phyloP scores from a whole-genome alignment of 1,284 basidiomycete genomes.

The Cutaneotrichosporon dermatis region DNA sequence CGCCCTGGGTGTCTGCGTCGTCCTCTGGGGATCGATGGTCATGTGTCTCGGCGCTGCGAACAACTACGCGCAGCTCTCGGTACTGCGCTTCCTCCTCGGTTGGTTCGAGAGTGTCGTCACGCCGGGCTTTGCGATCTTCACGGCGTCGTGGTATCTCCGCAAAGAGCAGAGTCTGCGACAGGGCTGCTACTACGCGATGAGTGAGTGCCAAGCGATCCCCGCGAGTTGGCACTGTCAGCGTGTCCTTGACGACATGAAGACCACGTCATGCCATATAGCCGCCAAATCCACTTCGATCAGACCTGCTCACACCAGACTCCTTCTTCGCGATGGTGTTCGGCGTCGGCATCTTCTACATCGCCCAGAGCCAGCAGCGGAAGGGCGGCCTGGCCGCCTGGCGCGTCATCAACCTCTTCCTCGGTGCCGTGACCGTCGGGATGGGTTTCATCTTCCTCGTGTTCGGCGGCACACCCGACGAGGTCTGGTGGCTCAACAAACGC shows the following conservation, averaged over 20 bases:
- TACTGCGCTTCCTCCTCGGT: slow-evolving; percentile 24
- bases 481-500: slow-evolving; percentile 28
- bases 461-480: slow-evolving; percentile 28
- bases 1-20: slow-evolving; percentile 15
- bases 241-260: no score
- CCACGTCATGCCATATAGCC: slow-evolving; percentile 19
- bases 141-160: slow-evolving; percentile 16
- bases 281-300: no score
- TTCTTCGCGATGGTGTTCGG: slow-evolving; percentile 28
- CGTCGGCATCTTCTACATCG: slow-evolving; percentile 28
- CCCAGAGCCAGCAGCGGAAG: slow-evolving; percentile 15
- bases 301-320: slow-evolving; percentile 12
- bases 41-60: slow-evolving; percentile 25
- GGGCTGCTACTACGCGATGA: slow-evolving; percentile 29
- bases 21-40: slow-evolving; percentile 28
- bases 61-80: slow-evolving; percentile 24
- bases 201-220: slow-evolving; percentile 9
- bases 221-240: no score
- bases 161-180: slow-evolving; percentile 17
- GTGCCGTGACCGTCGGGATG: slow-evolving; percentile 24
- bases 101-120: slow-evolving; percentile 31
- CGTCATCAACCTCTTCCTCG: slow-evolving; percentile 37
- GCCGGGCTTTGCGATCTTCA: slow-evolving; percentile 28
- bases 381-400: slow-evolving; percentile 31
- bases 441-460: slow-evolving; percentile 26